Percentiles rank a stretch among this genome's conserved stretches.
Conservation (phyloP, 176 grass and related monocot species). For the Carex cristatella region DNA sequence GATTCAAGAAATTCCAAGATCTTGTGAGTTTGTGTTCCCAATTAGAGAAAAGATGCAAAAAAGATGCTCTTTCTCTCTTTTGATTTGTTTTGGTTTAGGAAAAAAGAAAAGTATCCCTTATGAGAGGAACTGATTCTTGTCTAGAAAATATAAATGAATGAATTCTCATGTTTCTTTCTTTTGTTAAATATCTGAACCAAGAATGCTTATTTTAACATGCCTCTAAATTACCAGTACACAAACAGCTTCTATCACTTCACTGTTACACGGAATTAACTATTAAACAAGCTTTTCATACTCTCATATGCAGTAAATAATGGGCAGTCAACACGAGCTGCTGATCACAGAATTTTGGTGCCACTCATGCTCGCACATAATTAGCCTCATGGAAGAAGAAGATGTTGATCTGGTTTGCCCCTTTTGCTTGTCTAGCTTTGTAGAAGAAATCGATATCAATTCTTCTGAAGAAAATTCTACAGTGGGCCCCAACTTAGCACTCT, state of each 20-base stretch:
- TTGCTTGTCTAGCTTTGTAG: slow-evolving; percentile 19
- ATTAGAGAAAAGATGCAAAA: not conserved
- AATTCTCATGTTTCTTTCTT: not conserved
- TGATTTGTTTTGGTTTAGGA: not conserved
- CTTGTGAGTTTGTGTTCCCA: not conserved
- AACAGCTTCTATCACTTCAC: not conserved
- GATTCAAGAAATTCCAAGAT: not conserved
- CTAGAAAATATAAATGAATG: not conserved
- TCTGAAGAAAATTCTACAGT: not conserved
- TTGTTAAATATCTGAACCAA: not conserved
- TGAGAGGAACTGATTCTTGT: not conserved
- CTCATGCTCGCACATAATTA: slow-evolving; percentile 7
- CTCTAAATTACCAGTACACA: not conserved
- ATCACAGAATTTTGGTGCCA: slow-evolving; percentile 26
- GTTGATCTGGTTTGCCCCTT: slow-evolving; percentile 16
- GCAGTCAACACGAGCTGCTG: not conserved
- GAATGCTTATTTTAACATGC: not conserved
- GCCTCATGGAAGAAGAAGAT: not conserved
- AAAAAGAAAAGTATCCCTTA: not conserved
- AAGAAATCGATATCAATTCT: not conserved
- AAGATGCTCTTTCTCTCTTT: not conserved
- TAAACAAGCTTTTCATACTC: not conserved
- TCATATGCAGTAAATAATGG: not conserved
- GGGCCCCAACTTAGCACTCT: not conserved
- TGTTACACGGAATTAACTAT: not conserved